Percentiles rank a stretch among this genome's conserved stretches.
Evolutionary conservation across 495 filamentous ascomycete species (phyloP).

Genomic region (Penicillium lagena): DNA sequence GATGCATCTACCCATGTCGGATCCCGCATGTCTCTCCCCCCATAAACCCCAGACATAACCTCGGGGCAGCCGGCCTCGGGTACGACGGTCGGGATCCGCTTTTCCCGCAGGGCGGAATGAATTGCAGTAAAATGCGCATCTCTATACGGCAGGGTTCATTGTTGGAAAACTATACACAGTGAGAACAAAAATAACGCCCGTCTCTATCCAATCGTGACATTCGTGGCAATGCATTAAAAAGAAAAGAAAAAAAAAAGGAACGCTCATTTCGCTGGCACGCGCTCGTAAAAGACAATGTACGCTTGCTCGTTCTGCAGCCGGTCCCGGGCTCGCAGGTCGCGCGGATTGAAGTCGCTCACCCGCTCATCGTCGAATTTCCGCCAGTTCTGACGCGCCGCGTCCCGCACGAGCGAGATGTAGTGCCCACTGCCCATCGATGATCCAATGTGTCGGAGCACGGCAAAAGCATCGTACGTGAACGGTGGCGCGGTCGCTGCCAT

Average conservation of each 20-base stretch:
- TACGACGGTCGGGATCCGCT: conserved; percentile 12
- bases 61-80: conserved; percentile 12
- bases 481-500: conserved; percentile 50
- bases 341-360: conserved; percentile 52
- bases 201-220: conserved; percentile 15
- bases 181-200: not conserved
- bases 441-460: conserved; percentile 62
- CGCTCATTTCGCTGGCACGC: conserved; percentile 45
- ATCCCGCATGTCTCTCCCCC: conserved; percentile 3
- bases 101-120: conserved; percentile 3
- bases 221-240: conserved; percentile 10
- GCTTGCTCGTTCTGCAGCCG: conserved; percentile 56
- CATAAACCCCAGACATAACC: conserved; percentile 15
- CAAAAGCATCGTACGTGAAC: conserved; percentile 67
- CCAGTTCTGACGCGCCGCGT: conserved; percentile 56
- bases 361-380: conserved; percentile 59
- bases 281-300: conserved; percentile 63
- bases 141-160: not conserved
- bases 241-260: conserved; percentile 7
- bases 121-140: not conserved
- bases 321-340: conserved; percentile 36
- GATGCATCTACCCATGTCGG: conserved; percentile 3
- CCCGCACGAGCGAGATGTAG: conserved; percentile 61
- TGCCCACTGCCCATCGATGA: conserved; percentile 58
- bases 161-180: too few relatives aligned